Evolutionary conservation across 2,329 filamentous ascomycete species (phyloP), one percentile per base, ranked within the genome.

Genomic region (Ophiostoma sp.): DNA sequence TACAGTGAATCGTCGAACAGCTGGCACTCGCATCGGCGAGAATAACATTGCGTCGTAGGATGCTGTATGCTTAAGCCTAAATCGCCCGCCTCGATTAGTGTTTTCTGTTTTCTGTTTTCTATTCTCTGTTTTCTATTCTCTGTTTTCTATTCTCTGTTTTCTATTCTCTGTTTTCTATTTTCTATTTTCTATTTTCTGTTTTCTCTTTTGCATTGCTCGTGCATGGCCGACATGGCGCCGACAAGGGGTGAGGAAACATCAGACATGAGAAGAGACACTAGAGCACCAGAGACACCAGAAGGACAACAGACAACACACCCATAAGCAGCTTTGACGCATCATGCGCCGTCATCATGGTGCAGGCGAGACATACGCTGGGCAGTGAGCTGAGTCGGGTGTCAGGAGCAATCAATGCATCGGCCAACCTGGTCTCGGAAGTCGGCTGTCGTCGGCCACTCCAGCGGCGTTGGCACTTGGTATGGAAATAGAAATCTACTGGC

Each of bases 161-260:
- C 49, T 27, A n/a, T 55, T 55, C n/a, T n/a, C n/a, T 47, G 45
- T 5, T 47, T 44, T 4, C 45, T n/a, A n/a, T 27, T 27, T 27
- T 27, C 49, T 27, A n/a, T 55, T 55, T n/a, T n/a, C n/a, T n/a
- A n/a, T 5, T 47, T 44, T 4, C 45, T n/a, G 49, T 27, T 27
- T 27, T 27, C 49, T 27, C n/a, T 55, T 55, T 55, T 55, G 49
- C 16, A 55, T 36, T 55, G 27, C 49, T 55, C 49, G 49, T 55
- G 27, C 49, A 36, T 55, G 49, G 12, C 49, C 49, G 49, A 55
- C 49, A 55, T 55, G 18, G 49, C 49, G 49, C 49, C 49, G 49
- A 55, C 49, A 45, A 11, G 49, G 49, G 2, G 27, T 27, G 27
- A 27, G 27, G 27, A 27, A 27, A 27, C 27, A 27, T 27, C 27